Evolutionary conservation across 768 basidiomycete genomes (phyloP), one percentile per base, ranked within the genome.

Genomic region (Pulveroboletus ravenelii): DNA sequence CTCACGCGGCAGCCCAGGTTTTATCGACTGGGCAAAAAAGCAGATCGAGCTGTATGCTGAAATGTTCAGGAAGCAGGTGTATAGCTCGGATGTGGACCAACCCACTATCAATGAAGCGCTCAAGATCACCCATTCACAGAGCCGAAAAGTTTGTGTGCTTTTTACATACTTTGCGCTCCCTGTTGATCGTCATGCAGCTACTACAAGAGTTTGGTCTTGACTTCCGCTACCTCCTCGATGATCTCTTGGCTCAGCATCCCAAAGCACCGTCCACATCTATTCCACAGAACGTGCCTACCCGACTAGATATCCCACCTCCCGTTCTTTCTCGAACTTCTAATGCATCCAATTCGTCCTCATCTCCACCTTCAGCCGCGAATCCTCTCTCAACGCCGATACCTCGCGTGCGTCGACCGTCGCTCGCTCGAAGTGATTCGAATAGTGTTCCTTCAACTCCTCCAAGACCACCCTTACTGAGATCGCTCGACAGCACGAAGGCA

Each of bases 181-280:
- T 10, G n/a, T 45, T 53, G 39, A 57, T 36, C 18, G 3, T 8
- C 50, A 0, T 42, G 14, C 56, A 92, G 88, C 79, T 95, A 14
- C 75, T 97, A 6, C 85, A 92, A 72, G 94, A 97, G 60, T 92
- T 85, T 62, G 94, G 94, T 2, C 81, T 97, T 32, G 94, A 96
- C 71, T 96, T 97, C 66, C 86, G 87, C 20, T 93, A 87, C 72
- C 74, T 95, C n/a, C 74, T 97, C n/a, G 84, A 90, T 31, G 76
- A 78, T n/a, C 72, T 88, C 4, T 74, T 90, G 1, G 68, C 75
- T 12, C 76, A 77, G 47, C 68, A 74, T 18, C 78, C 81, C 2
- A 78, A 77, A 58, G 62, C 72, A 12, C 45, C 48, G 17, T 48
- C 63, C 42, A 50, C 20, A 41, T 14, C 66, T 53, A 47, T 34